Base-by-base conservation (phyloP, 2,329 filamentous ascomycete species). In the Clonostachys rosea region DNA sequence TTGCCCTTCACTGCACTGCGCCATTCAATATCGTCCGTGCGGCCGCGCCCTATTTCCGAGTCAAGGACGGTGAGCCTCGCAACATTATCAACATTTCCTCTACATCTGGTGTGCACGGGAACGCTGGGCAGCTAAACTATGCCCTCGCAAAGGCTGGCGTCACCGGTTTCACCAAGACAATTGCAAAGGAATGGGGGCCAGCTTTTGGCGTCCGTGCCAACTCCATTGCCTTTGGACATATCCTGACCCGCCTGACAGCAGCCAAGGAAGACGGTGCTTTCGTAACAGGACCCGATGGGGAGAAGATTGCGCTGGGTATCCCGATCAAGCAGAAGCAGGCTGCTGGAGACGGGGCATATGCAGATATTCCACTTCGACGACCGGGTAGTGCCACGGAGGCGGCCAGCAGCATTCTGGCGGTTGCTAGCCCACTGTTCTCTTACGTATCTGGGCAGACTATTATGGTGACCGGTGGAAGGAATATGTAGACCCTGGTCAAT, bases 91-190 rank as follows among this genome's bases (percentile, higher is more conserved):
- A 94, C 66, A 89, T 96, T 64, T 87, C 82, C 47, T 88, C 82
- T 46, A 95, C 90, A 2, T 88, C 81, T 34, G 90, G 91, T 46
- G 73, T 94, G 12, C 83, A 95, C 65, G 91, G 91, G 47, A 95
- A 95, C 62, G 87, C 89, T 8, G 90, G 90, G n/a, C 90, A 95
- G 74, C 82, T 86, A 57, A 96, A 95, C 75, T 95, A 95, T 67
- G 79, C 86, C 35, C 73, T 91, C 43, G 91, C 88, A 46, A 95
- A 95, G 73, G 87, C 90, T 4, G 91, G 89, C 42, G 81, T 95
- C 13, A 81, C 81, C 11, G 91, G 91, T 6, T 76, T 95, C 49
- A 91, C 87, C 49, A 95, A 94, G 73, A 91, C 89, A 2, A 89
- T 95, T 60, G 89, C 90, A 4, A 95, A 95, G 71, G 85, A 96